Evolutionary conservation across 768 basidiomycete genomes (phyloP), one percentile per base, ranked within the genome.

Genomic region (Calocybe gangraenosa): DNA sequence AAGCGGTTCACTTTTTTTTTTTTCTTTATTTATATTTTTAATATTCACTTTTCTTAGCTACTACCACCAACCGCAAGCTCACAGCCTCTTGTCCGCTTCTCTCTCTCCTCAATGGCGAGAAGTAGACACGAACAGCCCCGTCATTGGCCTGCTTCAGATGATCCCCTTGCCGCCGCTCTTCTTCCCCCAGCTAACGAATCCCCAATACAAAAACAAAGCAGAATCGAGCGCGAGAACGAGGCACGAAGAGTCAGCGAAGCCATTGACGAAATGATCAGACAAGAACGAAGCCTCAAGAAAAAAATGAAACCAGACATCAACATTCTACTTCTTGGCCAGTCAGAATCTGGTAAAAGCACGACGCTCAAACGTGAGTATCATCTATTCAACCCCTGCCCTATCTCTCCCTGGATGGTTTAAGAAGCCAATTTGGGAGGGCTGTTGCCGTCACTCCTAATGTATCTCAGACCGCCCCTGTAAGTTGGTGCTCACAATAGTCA

Each of bases 341-440:
- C 88, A 50, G 88, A 91, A 73, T 89, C 86, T 57, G 89, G 88
- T 32, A 92, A 91, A 72, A 88, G 85, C 59, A 92, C 89, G 7
- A 88, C 87, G 7, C 72, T 91, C 56, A 90, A 90, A 70, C 88
- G 88, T 90, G 72, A 79, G 87, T 82, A 40, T 46, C 37, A 35
- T 43, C 46, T 32, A 46, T 44, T 49, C 17, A 17, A 31, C 39
- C 25, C 25, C 25, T 20, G 47, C 28, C 37, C 9, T 40, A 9
- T 37, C 25, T 48, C 41, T 48, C 48, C 41, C 47, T 19, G 37
- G 32, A 44, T 39, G 9, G 35, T 30, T 39, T 21, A 25, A 23
- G 42, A 46, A 48, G 49, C 46, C 46, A 32, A 48, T 37, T 30
- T 34, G 33, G 13, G 43, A 18, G 46, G 47, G 18, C 11, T 17